A percentile compares a stretch with the other conserved stretches of the same genome.
phyloP scores from a whole-genome alignment of 108 stramenopile species.

The Fragilaria radians region DNA sequence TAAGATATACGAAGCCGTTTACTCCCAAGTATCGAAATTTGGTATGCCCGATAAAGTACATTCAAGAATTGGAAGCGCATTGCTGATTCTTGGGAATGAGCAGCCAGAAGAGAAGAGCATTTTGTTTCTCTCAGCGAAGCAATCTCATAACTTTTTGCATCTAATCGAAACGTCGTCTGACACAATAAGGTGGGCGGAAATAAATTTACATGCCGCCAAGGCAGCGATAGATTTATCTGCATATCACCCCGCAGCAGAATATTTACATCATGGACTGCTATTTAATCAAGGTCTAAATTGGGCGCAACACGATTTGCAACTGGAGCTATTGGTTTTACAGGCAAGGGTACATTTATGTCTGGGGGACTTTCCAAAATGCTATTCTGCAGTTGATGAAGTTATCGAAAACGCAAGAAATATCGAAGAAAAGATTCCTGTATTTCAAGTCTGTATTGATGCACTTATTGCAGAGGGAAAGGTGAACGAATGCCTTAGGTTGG shows the following conservation, averaged over 20 bases:
- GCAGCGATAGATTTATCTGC: slow-evolving; percentile 28
- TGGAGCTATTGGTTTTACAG: slow-evolving; percentile 20
- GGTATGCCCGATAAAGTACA: slow-evolving; percentile 10
- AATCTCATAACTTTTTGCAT: slow-evolving; percentile 19
- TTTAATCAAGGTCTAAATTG: slow-evolving; percentile 16
- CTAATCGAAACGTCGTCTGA: background rate
- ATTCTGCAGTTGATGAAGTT: too few species aligned
- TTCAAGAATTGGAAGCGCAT: slow-evolving; percentile 13
- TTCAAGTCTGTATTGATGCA: too few species aligned
- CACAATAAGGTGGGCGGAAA: slow-evolving; percentile 1
- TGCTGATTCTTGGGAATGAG: slow-evolving; percentile 14
- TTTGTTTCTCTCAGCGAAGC: slow-evolving; percentile 32
- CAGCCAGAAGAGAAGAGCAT: slow-evolving; percentile 20
- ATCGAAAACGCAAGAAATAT: too few species aligned
- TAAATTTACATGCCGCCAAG: slow-evolving; percentile 29
- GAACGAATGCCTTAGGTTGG: too few species aligned
- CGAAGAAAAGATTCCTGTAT: too few species aligned
- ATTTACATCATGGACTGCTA: slow-evolving; percentile 17
- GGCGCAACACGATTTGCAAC: slow-evolving; percentile 19
- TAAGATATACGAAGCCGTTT: slow-evolving; percentile 24
- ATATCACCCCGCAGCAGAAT: slow-evolving; percentile 22
- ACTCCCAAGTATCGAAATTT: slow-evolving; percentile 18
- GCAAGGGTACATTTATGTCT: too few species aligned
- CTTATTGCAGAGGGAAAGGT: too few species aligned
- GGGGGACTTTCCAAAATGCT: too few species aligned